Base-by-base conservation (phyloP, 2,329 filamentous ascomycete genomes). In the Penicillium psychrosexuale region DNA sequence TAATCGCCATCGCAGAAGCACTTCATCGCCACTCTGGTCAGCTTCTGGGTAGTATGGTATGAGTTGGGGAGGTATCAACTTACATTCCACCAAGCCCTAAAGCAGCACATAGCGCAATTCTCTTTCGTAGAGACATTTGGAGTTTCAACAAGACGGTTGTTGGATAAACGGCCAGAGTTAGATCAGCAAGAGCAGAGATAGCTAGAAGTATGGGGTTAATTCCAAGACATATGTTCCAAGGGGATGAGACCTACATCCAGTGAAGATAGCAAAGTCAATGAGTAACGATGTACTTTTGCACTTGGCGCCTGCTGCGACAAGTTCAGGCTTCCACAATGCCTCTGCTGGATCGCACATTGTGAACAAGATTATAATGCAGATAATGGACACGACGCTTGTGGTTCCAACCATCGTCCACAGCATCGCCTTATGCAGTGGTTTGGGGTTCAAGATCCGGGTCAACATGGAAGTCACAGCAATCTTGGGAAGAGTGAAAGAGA, bases 291-390 rank as follows among this genome's bases (percentile, higher is more conserved):
- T 64, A 57, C 66, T 66, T 64, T 69, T 72, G 61, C 72, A 80
- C 6, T 38, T 69, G 3, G 70, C 73, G 3, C 40, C 73, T 64
- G 2, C 63, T 60, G 17, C 69, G 5, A 58, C 47, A 9, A 64
- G 51, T 66, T 46, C 49, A 7, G 51, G 56, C 27, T 73, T 61
- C 78, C 78, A 81, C 22, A 75, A 65, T 0, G 75, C 72, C 24
- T 52, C 46, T 0, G 65, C 58, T 0, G 78, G 78, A 2, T 63
- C 64, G 61, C 79, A 81, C 55, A 75, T 76, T 1, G 70, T 74
- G 37, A 78, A 75, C 1, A 78, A 59, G 6, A 79, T 67, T 15
- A 77, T 57, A 17, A 79, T 68, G 39, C 69, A 75, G 8, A 67
- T 66, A 0, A 72, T 52, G 8, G 76, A 62, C 2, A 69, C 65